A percentile compares a stretch with the other conserved stretches of the same genome.
Evolutionary conservation across 768 basidiomycete species (phyloP).

Genomic region (Lactarius indigo): DNA sequence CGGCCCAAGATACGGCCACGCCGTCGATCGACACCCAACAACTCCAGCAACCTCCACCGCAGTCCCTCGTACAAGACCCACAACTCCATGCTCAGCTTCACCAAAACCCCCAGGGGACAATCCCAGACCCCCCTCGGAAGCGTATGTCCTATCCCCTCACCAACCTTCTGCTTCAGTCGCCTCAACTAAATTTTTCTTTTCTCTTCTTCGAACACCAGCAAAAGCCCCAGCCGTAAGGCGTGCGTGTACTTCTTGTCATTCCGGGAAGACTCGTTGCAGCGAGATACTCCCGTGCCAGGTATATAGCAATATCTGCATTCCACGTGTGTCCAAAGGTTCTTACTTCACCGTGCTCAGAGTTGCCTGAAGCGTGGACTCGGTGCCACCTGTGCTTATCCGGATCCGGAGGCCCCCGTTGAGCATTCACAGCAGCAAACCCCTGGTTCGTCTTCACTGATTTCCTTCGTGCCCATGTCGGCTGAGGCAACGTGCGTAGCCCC

Average conservation of each 20-base stretch:
- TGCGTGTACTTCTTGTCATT: slow-evolving; percentile 77
- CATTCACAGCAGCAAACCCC: slow-evolving; percentile 25
- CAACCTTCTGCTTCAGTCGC: not conserved
- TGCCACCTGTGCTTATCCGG: slow-evolving; percentile 67
- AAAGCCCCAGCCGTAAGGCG: slow-evolving; percentile 80
- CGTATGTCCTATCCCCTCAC: slow-evolving; percentile 40
- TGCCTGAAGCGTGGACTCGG: slow-evolving; percentile 80
- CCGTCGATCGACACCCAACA: slow-evolving; percentile 58
- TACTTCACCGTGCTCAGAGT: slow-evolving; percentile 44
- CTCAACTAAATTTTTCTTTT: slow-evolving; percentile 22
- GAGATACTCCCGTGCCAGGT: slow-evolving; percentile 83
- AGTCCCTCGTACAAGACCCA: slow-evolving; percentile 26
- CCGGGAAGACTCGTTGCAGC: slow-evolving; percentile 80
- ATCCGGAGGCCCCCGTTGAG: slow-evolving; percentile 50
- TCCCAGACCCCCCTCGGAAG: slow-evolving; percentile 46
- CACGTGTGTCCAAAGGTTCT: slow-evolving; percentile 8
- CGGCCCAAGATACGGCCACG: slow-evolving; percentile 60
- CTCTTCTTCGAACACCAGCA: slow-evolving; percentile 40
- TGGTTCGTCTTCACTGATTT: slow-evolving; percentile 26
- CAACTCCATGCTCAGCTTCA: slow-evolving; percentile 34
- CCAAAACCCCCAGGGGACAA: slow-evolving; percentile 28
- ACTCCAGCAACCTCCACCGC: slow-evolving; percentile 34
- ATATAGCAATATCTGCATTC: slow-evolving; percentile 22
- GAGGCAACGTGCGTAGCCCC: slow-evolving; percentile 32
- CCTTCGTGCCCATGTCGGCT: slow-evolving; percentile 24